These are phyloP conservation scores for Yamadazyma triangularis DNA, from an alignment of 1,139 yeast species.

Conservation along the genomic window DNA sequence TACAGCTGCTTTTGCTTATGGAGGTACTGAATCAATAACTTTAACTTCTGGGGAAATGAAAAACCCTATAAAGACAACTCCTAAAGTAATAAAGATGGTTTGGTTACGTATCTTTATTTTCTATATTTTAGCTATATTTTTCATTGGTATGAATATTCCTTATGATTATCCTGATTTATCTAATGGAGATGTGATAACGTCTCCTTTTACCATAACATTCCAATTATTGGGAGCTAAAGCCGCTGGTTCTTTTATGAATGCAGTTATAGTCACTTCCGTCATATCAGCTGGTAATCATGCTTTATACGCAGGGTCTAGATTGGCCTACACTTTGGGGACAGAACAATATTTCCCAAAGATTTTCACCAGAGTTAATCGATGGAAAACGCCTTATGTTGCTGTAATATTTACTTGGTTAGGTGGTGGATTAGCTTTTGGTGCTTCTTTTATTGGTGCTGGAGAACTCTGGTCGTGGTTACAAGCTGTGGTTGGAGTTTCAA, in stretches of 20 bases:
- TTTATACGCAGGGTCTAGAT: slow-evolving; percentile 39
- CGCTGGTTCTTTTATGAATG: slow-evolving; percentile 42
- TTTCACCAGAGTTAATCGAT: slow-evolving; percentile 31
- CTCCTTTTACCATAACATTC: slow-evolving; percentile 64
- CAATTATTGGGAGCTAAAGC: slow-evolving; percentile 47
- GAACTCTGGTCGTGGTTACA: slow-evolving; percentile 44
- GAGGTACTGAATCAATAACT: slow-evolving; percentile 63
- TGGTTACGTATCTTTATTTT: slow-evolving; percentile 47
- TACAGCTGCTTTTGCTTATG: slow-evolving; percentile 64
- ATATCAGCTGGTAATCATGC: slow-evolving; percentile 48
- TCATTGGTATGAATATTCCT: slow-evolving; percentile 43
- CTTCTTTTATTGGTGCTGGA: slow-evolving; percentile 42
- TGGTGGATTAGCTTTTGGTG: slow-evolving; percentile 41
- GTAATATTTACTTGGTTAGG: slow-evolving; percentile 37
- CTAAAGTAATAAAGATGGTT: slow-evolving; percentile 53
- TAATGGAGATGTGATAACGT: slow-evolving; percentile 44
- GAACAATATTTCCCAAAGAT: slow-evolving; percentile 38
- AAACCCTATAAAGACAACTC: slow-evolving; percentile 55
- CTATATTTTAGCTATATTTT: slow-evolving; percentile 38
- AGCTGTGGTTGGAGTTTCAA: slow-evolving; percentile 40
- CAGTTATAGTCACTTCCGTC: slow-evolving; percentile 39
- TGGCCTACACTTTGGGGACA: slow-evolving; percentile 37
- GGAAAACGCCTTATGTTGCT: slow-evolving; percentile 36
- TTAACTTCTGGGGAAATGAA: slow-evolving; percentile 65
- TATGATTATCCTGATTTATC: slow-evolving; percentile 36